Evolutionary conservation across 192 early-diverging fungal genomes (phyloP).

Genomic region (Diversispora eburnea): DNA sequence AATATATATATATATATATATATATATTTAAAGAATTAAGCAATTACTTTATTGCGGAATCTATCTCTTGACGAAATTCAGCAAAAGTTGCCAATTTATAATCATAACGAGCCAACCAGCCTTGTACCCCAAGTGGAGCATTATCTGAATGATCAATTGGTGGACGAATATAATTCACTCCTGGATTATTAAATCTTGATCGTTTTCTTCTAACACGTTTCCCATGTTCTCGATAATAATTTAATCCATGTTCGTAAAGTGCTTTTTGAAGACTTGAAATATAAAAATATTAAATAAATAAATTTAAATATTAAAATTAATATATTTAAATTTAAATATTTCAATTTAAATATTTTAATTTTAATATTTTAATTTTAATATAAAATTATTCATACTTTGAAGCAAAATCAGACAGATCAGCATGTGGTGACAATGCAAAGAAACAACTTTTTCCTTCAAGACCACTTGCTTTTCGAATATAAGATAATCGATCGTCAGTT

Average conservation of each 20-base stretch:
- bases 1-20: not conserved
- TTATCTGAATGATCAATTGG: constrained; percentile 17
- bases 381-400: constrained; percentile 48
- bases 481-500: constrained; percentile 65
- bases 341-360: not conserved
- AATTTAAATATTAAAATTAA: not conserved
- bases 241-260: constrained; percentile 63
- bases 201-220: constrained; percentile 72
- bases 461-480: constrained; percentile 63
- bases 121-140: constrained; percentile 49
- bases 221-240: constrained; percentile 74
- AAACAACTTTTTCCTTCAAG: constrained; percentile 67
- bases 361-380: not conserved
- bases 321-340: not conserved
- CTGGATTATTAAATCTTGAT: constrained; percentile 52
- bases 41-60: constrained; percentile 45
- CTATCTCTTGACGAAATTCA: constrained; percentile 63
- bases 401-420: constrained; percentile 61
- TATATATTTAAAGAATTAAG: not conserved
- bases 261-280: constrained; percentile 58
- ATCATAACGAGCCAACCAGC: constrained; percentile 81
- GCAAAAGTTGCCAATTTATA: constrained; percentile 66
- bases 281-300: not conserved
- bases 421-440: constrained; percentile 53
- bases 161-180: constrained; percentile 29